Base-by-base conservation (phyloP, 495 filamentous ascomycete species). In the Aspergillus nidulans region DNA sequence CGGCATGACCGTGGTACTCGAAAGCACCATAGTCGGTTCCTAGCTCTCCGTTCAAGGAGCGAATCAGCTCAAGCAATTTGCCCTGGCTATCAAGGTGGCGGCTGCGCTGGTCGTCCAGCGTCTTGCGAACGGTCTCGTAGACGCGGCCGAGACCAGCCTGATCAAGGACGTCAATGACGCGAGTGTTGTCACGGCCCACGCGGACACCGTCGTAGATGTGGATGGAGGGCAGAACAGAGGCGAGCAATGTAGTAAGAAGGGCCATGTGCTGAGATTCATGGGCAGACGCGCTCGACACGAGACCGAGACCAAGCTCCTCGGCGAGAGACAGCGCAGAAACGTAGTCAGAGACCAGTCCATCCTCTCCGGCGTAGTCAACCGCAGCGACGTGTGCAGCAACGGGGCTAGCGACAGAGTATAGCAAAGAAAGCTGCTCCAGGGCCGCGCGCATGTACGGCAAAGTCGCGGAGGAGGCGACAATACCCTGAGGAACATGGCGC, bases 251-350 rank as follows among this genome's bases (percentile, higher is more conserved):
- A 8, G 94, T 81, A 63, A 97, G 84, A 13, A 98, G 76, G 5
- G 92, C 81, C 86, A 97, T 97, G 70, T 98, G 95, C 77, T 98
- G 94, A 25, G 87, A 79, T 69, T 98, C 94, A 59, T 95, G 89
- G 23, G 84, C 83, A 23, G 91, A 97, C 23, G 83, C 83, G 62
- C 90, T 96, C 32, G 88, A 84, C 12, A 98, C 80, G 28, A 97
- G 79, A 36, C 85, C 94, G 20, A 96, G 72, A 13, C 95, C 92
- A 24, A 97, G 81, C 38, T 97, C 94, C 66, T 97, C 94, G n/a
- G 90, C 87, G 19, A 94, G 72, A 50, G 84, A 81, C 52, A 97
- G 73, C 1, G 89, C 85, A 21, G 85, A 86, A 48, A 80, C 84
- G 74, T 98, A 98, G 64, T 98, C 92, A 34, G 91, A 82, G 36